These are phyloP conservation scores for Grigorovia transvaalensis DNA, from an alignment of 805 yeast species.

Conservation along the genomic window DNA sequence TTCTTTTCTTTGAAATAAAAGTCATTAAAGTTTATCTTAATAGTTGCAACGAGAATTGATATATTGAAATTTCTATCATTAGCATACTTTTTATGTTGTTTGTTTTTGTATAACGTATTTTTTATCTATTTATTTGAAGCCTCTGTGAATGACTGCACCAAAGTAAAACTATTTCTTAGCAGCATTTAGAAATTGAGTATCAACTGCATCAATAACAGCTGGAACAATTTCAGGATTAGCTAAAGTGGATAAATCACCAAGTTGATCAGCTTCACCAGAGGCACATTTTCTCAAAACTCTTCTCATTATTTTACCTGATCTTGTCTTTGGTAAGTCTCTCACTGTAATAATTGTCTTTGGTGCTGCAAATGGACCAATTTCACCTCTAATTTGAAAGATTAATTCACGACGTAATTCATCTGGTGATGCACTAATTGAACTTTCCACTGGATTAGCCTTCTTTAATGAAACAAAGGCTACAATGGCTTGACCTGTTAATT, in stretches of 20 bases:
- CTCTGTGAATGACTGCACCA: neutral
- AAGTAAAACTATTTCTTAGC: conserved; percentile 23
- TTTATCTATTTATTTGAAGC: neutral
- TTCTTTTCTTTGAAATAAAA: neutral
- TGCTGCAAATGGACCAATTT: conserved; percentile 69
- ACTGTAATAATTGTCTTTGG: conserved; percentile 79
- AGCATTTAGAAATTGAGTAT: conserved; percentile 33
- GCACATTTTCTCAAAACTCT: conserved; percentile 89
- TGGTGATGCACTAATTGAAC: conserved; percentile 24
- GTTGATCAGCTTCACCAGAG: conserved; percentile 82
- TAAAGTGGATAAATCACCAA: conserved; percentile 86
- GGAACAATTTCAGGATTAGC: conserved; percentile 80
- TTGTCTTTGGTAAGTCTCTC: conserved; percentile 91
- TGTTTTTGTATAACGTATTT: neutral
- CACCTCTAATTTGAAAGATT: conserved; percentile 67
- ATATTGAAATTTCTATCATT: neutral
- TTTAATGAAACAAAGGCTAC: conserved; percentile 88
- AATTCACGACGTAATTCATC: conserved; percentile 45
- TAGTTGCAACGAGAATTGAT: neutral
- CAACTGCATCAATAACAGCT: conserved; percentile 61
- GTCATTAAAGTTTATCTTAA: neutral
- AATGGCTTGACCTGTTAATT: conserved; percentile 95
- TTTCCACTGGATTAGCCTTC: conserved; percentile 26
- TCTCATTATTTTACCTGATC: conserved; percentile 98
- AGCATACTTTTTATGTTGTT: neutral